These are phyloP conservation scores for Bryoerythrophyllum caledonicum DNA, from an alignment of 225 moss, liverwort and hornwort genomes.

Conservation along the genomic window DNA sequence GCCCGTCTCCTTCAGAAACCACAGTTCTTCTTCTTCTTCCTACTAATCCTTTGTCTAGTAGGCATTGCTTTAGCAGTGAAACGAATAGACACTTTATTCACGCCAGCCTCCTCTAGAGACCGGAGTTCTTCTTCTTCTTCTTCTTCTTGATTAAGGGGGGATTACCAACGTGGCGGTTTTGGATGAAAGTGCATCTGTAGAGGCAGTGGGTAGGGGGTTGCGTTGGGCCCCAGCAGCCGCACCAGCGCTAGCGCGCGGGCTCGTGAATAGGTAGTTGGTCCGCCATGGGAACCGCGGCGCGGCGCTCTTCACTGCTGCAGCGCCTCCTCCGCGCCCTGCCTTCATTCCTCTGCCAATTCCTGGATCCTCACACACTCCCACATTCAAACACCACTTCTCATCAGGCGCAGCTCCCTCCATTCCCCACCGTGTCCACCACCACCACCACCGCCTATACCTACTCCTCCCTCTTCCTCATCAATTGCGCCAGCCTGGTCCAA, in stretches of 20 bases:
- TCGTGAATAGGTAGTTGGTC: slow-evolving; percentile 16
- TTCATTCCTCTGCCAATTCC: not conserved
- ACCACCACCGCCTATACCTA: not conserved
- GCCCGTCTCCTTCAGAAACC: no score
- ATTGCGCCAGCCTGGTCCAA: slow-evolving; percentile 24
- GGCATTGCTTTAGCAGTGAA: no score
- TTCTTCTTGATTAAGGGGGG: no score
- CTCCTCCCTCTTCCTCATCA: not conserved
- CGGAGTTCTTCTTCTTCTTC: no score
- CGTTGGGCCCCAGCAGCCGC: not conserved
- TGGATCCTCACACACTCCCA: not conserved
- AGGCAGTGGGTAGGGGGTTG: not conserved
- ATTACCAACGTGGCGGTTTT: not conserved
- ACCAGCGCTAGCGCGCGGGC: not conserved
- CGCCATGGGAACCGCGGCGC: slow-evolving; percentile 25
- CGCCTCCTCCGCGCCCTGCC: slow-evolving; percentile 3
- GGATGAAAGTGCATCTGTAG: not conserved
- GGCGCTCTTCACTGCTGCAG: slow-evolving; percentile 7
- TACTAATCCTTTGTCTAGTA: no score
- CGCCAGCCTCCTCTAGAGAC: no score
- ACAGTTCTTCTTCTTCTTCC: no score
- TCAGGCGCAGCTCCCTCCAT: not conserved
- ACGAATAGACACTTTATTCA: no score
- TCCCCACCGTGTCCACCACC: no score
- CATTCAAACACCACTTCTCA: slow-evolving; percentile 25